Percentiles rank a stretch among this genome's conserved stretches.
Evolutionary conservation across 139 green algal genomes (phyloP).

Genomic region (Ettlia oleoabundans): DNA sequence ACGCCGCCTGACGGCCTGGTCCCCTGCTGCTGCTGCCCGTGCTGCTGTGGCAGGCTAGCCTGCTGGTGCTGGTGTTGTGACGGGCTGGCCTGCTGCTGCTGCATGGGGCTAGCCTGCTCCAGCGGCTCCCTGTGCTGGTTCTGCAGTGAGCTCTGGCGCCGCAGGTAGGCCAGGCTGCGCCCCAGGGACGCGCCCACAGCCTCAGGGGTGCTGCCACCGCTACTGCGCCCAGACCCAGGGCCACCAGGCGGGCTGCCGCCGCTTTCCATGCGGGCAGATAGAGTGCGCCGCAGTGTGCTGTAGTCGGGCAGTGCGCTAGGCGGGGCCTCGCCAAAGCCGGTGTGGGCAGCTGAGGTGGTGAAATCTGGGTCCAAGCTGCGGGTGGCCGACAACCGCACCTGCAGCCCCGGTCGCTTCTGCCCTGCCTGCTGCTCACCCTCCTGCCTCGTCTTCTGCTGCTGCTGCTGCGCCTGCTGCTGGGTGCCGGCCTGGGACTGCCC

Average conservation of each 20-base stretch:
- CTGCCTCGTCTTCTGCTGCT: neutral
- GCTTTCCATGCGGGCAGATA: neutral
- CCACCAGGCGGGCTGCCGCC: neutral
- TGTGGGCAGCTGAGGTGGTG: slow-evolving; percentile 1
- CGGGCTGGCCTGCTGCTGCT: neutral
- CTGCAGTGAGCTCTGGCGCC: slow-evolving; percentile 2
- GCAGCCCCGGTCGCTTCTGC: neutral
- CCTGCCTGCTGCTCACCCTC: neutral
- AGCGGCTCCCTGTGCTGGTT: neutral
- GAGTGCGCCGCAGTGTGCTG: neutral
- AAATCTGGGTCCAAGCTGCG: slow-evolving; percentile 24
- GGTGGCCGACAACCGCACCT: slow-evolving; percentile 13
- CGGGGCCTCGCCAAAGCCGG: slow-evolving; percentile 13
- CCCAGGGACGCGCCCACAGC: slow-evolving; percentile 1
- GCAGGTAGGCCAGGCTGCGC: slow-evolving; percentile 8
- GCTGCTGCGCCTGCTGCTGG: neutral
- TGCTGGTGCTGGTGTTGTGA: neutral
- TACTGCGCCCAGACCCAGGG: too few species aligned
- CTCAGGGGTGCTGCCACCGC: too few species aligned
- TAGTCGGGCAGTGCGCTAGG: slow-evolving; percentile 3
- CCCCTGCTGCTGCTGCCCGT: neutral
- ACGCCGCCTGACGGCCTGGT: neutral
- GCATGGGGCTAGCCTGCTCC: neutral
- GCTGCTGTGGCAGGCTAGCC: neutral
- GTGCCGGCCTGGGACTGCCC: neutral